Conservation (phyloP, 2,329 filamentous ascomycete genomes). For the Phaeoacremonium minimum region DNA sequence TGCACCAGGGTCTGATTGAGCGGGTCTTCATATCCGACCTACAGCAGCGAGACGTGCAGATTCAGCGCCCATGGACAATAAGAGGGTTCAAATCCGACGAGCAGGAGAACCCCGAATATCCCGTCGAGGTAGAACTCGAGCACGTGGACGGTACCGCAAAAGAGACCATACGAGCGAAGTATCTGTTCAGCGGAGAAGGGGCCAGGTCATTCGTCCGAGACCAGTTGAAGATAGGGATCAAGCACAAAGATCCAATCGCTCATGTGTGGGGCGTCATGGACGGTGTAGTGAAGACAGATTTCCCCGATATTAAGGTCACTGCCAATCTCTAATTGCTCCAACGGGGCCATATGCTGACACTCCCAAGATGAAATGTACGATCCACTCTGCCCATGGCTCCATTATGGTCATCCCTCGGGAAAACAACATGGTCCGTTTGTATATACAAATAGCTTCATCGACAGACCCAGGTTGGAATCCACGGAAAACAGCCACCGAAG, state of each 20-base stretch:
- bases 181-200: conserved; percentile 69
- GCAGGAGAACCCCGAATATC: conserved; percentile 58
- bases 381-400: conserved; percentile 69
- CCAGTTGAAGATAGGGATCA: conserved; percentile 65
- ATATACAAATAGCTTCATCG: conserved; percentile 63
- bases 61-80: conserved; percentile 65
- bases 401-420: conserved; percentile 78
- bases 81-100: conserved; percentile 56
- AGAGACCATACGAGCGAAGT: conserved; percentile 66
- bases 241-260: conserved; percentile 64
- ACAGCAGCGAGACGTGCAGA: conserved; percentile 51
- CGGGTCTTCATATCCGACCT: conserved; percentile 65
- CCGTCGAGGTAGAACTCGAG: conserved; percentile 73
- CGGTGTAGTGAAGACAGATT: conserved; percentile 66
- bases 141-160: conserved; percentile 67
- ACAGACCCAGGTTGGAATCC: conserved; percentile 58
- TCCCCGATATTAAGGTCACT: conserved; percentile 69
- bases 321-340: neutral
- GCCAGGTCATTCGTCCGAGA: conserved; percentile 63
- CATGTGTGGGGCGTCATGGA: conserved; percentile 77
- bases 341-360: neutral
- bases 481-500: conserved; percentile 57
- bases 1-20: conserved; percentile 71
- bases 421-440: conserved; percentile 63
- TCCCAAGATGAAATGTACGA: conserved; percentile 65